Percentiles rank a stretch among this genome's conserved stretches.
phyloP scores from a whole-genome alignment of 192 early-diverging fungal genomes.

The Coemansia sp. region DNA sequence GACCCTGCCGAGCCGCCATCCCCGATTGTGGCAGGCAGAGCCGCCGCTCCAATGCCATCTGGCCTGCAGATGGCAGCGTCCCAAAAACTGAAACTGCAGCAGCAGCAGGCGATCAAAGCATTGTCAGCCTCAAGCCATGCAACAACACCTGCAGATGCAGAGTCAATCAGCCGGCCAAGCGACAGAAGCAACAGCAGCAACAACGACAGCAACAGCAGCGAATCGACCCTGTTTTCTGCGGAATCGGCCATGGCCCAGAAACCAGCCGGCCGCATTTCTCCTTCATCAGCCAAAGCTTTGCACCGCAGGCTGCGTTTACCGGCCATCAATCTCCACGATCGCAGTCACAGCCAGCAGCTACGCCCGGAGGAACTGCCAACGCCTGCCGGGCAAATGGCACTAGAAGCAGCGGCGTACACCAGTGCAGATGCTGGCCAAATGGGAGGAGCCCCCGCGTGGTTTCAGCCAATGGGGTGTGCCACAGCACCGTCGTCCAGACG shows the following conservation, averaged over 20 bases:
- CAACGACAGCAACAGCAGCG: background rate
- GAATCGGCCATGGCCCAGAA: background rate
- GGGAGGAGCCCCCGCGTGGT: background rate
- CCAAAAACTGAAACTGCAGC: background rate
- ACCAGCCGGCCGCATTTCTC: background rate
- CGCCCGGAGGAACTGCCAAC: background rate
- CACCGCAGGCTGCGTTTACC: background rate
- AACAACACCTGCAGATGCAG: too few relatives aligned
- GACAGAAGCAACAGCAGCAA: background rate
- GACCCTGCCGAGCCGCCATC: background rate
- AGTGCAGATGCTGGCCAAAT: background rate
- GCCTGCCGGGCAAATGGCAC: background rate
- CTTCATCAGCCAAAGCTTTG: too few relatives aligned
- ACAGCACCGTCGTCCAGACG: constrained; percentile 15
- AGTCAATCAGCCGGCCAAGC: too few relatives aligned
- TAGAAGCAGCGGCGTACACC: background rate
- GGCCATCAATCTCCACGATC: background rate
- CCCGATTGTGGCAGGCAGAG: background rate
- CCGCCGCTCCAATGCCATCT: background rate
- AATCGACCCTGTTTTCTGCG: background rate
- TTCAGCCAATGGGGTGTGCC: constrained; percentile 6
- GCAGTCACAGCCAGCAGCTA: background rate
- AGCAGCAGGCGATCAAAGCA: background rate
- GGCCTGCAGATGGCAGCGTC: background rate
- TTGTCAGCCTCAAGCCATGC: too few relatives aligned